Conservation (phyloP, 2,329 filamentous ascomycete species). For the Penicillium sp. region DNA sequence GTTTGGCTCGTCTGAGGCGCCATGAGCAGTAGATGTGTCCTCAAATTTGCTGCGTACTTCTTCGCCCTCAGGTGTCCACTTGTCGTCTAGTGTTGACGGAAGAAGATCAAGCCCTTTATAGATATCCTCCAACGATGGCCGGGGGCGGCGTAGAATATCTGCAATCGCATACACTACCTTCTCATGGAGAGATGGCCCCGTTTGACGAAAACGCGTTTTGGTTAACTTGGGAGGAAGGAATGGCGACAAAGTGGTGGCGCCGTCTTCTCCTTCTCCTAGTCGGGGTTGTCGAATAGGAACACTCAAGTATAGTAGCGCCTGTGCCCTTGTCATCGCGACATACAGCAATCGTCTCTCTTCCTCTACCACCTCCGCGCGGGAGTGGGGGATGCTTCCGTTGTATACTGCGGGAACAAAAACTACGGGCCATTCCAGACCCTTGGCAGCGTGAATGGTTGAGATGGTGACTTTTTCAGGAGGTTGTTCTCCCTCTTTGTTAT, state of each 20-base stretch:
- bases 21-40: slow-evolving; percentile 17
- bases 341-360: slow-evolving; percentile 89
- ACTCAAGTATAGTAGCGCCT: slow-evolving; percentile 82
- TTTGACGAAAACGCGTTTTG: slow-evolving; percentile 54
- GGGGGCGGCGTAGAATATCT: slow-evolving; percentile 65
- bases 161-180: slow-evolving; percentile 65
- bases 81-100: slow-evolving; percentile 61
- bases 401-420: slow-evolving; percentile 92
- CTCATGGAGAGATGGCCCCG: slow-evolving; percentile 69
- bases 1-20: slow-evolving; percentile 22
- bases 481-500: slow-evolving; percentile 57
- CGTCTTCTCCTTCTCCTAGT: slow-evolving; percentile 45
- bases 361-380: slow-evolving; percentile 76
- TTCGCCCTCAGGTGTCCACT: slow-evolving; percentile 65
- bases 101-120: slow-evolving; percentile 45
- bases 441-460: slow-evolving; percentile 93
- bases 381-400: slow-evolving; percentile 86
- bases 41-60: slow-evolving; percentile 44
- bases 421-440: slow-evolving; percentile 93
- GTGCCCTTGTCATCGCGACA: slow-evolving; percentile 93
- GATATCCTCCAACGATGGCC: slow-evolving; percentile 58
- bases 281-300: slow-evolving; percentile 68
- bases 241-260: slow-evolving; percentile 65
- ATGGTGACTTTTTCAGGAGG: slow-evolving; percentile 69
- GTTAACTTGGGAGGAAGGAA: slow-evolving; percentile 64